phyloP scores from a whole-genome alignment of 441 rosid genomes.

The Euphorbia celastroides region DNA sequence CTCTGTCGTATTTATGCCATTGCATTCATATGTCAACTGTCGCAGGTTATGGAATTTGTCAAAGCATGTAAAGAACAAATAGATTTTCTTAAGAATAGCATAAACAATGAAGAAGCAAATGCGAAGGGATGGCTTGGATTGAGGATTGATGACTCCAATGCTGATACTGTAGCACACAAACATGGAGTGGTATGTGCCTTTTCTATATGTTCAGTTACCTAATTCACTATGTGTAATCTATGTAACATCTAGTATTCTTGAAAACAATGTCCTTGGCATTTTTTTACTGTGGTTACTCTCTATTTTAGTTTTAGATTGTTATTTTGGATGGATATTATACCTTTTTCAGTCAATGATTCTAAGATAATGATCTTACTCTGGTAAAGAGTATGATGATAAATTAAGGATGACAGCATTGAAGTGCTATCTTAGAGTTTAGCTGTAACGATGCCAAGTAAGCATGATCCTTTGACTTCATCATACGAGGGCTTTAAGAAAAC shows the following conservation, averaged over 20 bases:
- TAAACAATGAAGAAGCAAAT: slow-evolving; percentile 60
- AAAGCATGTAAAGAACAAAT: slow-evolving; percentile 91
- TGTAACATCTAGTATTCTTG: not conserved
- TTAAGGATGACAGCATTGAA: not conserved
- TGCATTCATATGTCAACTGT: slow-evolving; percentile 3
- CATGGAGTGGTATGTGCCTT: slow-evolving; percentile 83
- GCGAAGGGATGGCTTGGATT: slow-evolving; percentile 83
- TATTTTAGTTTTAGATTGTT: not conserved
- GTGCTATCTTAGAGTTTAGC: not conserved
- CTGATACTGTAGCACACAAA: slow-evolving; percentile 83
- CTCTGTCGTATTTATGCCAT: not conserved
- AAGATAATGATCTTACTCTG: not conserved
- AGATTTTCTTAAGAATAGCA: slow-evolving; percentile 70
- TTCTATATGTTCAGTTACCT: slow-evolving; percentile 10
- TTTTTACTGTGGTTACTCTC: not conserved
- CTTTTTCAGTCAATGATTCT: not conserved
- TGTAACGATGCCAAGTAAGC: not conserved
- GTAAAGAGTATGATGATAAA: not conserved
- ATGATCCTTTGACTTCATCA: not conserved
- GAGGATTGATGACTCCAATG: slow-evolving; percentile 45
- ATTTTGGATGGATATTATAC: not conserved
- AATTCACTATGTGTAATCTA: not conserved
- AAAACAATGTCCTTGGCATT: not conserved
- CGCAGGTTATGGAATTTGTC: slow-evolving; percentile 73
- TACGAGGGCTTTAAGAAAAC: not conserved